Conservation (phyloP, 305 asterid genomes). For the Solanum hybrid region DNA sequence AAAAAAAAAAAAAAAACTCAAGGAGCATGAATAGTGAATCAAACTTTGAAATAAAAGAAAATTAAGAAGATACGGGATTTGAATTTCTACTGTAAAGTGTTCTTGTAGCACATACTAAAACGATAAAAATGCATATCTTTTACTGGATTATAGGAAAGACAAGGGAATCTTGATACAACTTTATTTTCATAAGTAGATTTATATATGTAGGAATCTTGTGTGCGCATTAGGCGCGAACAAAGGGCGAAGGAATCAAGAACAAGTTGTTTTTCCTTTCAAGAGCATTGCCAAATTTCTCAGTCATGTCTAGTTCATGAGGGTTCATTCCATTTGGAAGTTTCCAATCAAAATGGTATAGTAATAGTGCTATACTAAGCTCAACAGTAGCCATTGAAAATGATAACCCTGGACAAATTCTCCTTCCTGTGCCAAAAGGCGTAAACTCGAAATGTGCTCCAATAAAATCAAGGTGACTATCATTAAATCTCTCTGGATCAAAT, state of each 20-base stretch:
- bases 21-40: neutral
- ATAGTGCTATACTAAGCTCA: neutral
- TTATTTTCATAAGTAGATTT: neutral
- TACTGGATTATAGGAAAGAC: neutral
- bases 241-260: neutral
- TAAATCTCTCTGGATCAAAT: constrained; percentile 3
- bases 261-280: neutral
- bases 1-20: too few relatives aligned
- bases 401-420: neutral
- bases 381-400: neutral
- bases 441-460: neutral
- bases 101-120: neutral
- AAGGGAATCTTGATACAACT: neutral
- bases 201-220: neutral
- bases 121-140: neutral
- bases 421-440: neutral
- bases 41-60: neutral
- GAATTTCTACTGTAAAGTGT: neutral
- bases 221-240: neutral
- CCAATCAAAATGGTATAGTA: constrained; percentile 5
- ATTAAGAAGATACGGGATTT: too few relatives aligned
- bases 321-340: neutral
- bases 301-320: neutral
- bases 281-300: neutral
- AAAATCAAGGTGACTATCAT: neutral